Base-by-base conservation (phyloP, 768 basidiomycete species). In the Mycena vitilis region DNA sequence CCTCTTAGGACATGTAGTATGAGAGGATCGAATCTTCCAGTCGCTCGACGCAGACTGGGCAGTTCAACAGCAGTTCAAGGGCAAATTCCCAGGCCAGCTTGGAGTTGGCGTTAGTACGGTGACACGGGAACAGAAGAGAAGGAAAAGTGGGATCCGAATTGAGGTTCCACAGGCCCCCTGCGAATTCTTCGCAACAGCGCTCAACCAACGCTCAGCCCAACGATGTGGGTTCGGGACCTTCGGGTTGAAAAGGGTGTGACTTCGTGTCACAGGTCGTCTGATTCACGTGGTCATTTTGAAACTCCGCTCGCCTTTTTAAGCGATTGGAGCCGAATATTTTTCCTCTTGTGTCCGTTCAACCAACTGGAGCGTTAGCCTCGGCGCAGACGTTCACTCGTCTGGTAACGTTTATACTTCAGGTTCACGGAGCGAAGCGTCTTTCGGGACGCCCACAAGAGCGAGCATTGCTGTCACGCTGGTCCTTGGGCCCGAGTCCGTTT, bases 361-460 rank as follows among this genome's bases (percentile, higher is more conserved):
- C 84, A 65, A 75, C 78, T 78, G 90, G 91, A 91, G 84, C 90
- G 89, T 85, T 80, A 84, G 85, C 85, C 77, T 57, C 73, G 71
- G 83, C 82, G 76, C 81, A 84, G 84, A 82, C 79, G 82, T 84
- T 85, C 69, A 78, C 77, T 84, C 83, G 75, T 84, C 84, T 87
- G 83, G 77, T 87, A 88, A 82, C 89, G 91, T 90, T 82, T 77
- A 69, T 78, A 76, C 84, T 91, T 90, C 84, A 79, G 86, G 91
- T 91, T 89, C 90, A 83, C 85, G 89, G 91, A 92, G 91, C 90
- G 89, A 91, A 89, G 87, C 77, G 82, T 83, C 80, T 77, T 75
- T 78, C 70, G 74, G 80, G 83, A 71, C 69, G 86, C 84, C 86
- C 86, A 87, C 86, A 23, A 87, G 84, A 87, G 59, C 66, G 71